Percentiles rank a stretch among this genome's conserved stretches.
Conservation (phyloP, 441 rosid genomes). For the Croton setiger region DNA sequence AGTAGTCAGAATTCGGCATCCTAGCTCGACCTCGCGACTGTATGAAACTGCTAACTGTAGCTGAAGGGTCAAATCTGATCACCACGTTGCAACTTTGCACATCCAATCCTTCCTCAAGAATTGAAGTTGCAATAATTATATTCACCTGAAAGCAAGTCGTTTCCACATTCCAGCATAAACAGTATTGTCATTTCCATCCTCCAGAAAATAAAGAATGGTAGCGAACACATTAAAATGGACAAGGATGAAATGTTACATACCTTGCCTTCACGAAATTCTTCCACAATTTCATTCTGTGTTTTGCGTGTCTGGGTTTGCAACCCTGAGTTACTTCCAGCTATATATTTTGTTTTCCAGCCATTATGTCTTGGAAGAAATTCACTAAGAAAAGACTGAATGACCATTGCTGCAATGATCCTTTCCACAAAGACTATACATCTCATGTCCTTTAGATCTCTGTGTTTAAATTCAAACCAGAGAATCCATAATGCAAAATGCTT, state of each 20-base stretch:
- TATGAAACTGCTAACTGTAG: slow-evolving; percentile 82
- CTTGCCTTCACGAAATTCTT: slow-evolving; percentile 78
- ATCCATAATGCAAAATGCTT: slow-evolving; percentile 3
- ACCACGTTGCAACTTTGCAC: slow-evolving; percentile 90
- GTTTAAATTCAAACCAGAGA: slow-evolving; percentile 3
- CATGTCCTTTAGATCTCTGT: slow-evolving; percentile 54
- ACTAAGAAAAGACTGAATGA: too few species aligned
- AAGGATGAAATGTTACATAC: slow-evolving; percentile 34
- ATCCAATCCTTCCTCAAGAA: slow-evolving; percentile 95
- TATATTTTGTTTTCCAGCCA: too few species aligned
- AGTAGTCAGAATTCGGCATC: slow-evolving; percentile 76
- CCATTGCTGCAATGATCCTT: too few species aligned
- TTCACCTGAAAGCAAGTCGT: slow-evolving; percentile 55
- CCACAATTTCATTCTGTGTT: slow-evolving; percentile 70
- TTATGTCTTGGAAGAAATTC: too few species aligned
- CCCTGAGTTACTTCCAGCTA: too few species aligned
- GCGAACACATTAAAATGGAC: slow-evolving; percentile 11
- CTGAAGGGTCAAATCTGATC: slow-evolving; percentile 75
- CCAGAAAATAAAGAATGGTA: neutral
- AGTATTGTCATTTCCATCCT: neutral
- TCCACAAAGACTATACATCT: slow-evolving; percentile 88
- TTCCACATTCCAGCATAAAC: slow-evolving; percentile 14
- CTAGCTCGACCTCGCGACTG: slow-evolving; percentile 97
- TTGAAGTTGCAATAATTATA: slow-evolving; percentile 81
- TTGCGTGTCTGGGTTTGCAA: slow-evolving; percentile 67